These are phyloP conservation scores for Brassica carinata DNA, from an alignment of 345 rosid species.

Conservation along the genomic window DNA sequence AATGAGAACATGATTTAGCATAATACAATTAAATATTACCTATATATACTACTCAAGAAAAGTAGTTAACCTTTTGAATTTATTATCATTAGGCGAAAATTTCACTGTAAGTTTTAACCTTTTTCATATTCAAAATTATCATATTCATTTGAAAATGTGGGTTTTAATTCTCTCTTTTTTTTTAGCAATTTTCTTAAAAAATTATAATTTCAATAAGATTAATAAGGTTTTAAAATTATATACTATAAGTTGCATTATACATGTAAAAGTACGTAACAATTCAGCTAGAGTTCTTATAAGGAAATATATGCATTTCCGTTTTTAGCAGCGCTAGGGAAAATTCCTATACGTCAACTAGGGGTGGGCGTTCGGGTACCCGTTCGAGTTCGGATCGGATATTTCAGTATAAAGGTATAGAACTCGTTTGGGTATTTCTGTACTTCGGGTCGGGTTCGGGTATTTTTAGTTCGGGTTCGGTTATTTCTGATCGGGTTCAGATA, in stretches of 20 bases:
- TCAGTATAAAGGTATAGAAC: too few species aligned
- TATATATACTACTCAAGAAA: constrained; percentile 19
- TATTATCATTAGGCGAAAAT: not conserved
- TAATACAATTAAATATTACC: constrained; percentile 19
- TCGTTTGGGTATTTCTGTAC: too few species aligned
- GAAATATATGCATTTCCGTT: not conserved
- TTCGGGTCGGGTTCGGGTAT: too few species aligned
- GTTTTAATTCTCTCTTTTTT: not conserved
- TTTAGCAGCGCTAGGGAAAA: constrained; percentile 13
- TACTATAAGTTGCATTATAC: not conserved
- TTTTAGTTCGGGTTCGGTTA: too few species aligned
- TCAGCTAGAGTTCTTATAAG: not conserved
- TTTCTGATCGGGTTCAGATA: too few species aligned
- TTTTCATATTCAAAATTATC: constrained; percentile 4
- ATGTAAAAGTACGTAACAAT: constrained; percentile 1
- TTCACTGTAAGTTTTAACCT: not conserved
- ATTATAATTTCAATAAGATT: not conserved
- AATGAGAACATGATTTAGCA: constrained; percentile 36
- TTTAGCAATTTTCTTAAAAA: not conserved
- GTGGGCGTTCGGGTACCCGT: too few species aligned
- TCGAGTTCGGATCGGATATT: too few species aligned
- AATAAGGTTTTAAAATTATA: not conserved
- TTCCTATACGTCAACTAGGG: too few species aligned
- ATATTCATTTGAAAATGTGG: constrained; percentile 10
- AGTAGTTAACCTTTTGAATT: constrained; percentile 8